Conservation (phyloP, 106 monocot species). For the Gastrodia elata region DNA sequence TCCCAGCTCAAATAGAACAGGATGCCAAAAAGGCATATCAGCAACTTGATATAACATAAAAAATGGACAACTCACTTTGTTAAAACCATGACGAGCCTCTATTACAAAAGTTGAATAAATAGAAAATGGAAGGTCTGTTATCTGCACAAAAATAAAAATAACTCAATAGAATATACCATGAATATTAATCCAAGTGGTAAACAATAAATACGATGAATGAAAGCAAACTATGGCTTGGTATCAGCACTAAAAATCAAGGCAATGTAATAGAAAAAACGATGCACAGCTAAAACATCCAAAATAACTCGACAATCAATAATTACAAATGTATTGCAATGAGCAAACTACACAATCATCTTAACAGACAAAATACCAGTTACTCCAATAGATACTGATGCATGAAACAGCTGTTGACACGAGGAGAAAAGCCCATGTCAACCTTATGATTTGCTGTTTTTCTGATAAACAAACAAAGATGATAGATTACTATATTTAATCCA, state of each 20-base stretch:
- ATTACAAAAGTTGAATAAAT: conserved; percentile 96
- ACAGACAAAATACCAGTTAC: too few relatives aligned
- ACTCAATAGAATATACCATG: neutral
- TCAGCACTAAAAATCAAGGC: neutral
- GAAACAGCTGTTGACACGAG: too few relatives aligned
- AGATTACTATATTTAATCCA: too few relatives aligned
- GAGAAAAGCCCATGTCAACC: too few relatives aligned
- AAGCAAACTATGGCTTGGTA: neutral
- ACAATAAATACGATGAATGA: neutral
- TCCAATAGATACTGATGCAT: neutral
- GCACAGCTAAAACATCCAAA: too few relatives aligned
- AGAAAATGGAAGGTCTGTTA: conserved; percentile 92
- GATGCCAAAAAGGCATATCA: neutral
- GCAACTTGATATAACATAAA: neutral
- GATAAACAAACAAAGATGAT: too few relatives aligned
- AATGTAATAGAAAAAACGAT: neutral
- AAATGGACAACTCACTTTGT: conserved; percentile 51
- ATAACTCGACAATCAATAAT: too few relatives aligned
- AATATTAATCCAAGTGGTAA: neutral
- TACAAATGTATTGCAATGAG: too few relatives aligned
- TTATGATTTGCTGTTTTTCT: too few relatives aligned
- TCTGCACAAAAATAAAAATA: conserved; percentile 32
- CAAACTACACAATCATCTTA: too few relatives aligned
- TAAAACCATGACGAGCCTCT: conserved; percentile 95
- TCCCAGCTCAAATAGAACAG: neutral